Conservation (phyloP, 164 flowering plant species). For the Vitis riparia region DNA sequence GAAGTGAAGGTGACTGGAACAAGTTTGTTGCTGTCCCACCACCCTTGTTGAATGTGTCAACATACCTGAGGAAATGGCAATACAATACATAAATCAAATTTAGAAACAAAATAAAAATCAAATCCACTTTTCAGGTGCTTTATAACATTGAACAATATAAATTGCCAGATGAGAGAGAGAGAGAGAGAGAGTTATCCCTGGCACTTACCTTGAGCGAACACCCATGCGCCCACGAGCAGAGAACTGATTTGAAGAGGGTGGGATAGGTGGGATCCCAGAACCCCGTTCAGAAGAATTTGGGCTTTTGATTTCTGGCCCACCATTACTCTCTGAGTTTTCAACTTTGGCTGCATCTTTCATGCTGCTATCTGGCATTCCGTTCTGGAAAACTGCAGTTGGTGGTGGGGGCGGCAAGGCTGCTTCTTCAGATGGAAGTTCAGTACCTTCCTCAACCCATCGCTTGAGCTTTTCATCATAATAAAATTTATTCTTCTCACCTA, state of each 20-base stretch:
- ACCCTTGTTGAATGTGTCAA: slow-evolving; percentile 73
- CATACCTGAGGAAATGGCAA: slow-evolving; percentile 53
- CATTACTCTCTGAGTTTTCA: slow-evolving; percentile 32
- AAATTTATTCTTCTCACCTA: slow-evolving; percentile 71
- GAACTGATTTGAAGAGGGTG: slow-evolving; percentile 58
- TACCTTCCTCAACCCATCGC: slow-evolving; percentile 83
- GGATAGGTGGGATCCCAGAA: slow-evolving; percentile 62
- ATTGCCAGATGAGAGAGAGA: background rate
- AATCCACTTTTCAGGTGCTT: background rate
- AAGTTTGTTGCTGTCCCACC: slow-evolving; percentile 45
- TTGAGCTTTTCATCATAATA: slow-evolving; percentile 77
- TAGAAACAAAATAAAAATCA: background rate
- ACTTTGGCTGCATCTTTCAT: slow-evolving; percentile 26
- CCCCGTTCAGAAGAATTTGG: slow-evolving; percentile 31
- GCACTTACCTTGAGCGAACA: slow-evolving; percentile 58
- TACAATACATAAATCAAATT: background rate
- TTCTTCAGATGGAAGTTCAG: slow-evolving; percentile 58
- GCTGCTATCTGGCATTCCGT: slow-evolving; percentile 40
- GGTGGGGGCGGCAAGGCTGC: slow-evolving; percentile 71
- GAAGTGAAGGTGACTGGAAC: slow-evolving; percentile 53
- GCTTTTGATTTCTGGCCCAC: slow-evolving; percentile 32
- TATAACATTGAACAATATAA: background rate
- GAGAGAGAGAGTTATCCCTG: slow-evolving; percentile 1
- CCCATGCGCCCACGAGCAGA: slow-evolving; percentile 64
- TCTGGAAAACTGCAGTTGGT: slow-evolving; percentile 46